Evolutionary conservation across 176 grass and related monocot species (phyloP), one percentile per base, ranked within the genome.

Genomic region (Oryza glaberrima): DNA sequence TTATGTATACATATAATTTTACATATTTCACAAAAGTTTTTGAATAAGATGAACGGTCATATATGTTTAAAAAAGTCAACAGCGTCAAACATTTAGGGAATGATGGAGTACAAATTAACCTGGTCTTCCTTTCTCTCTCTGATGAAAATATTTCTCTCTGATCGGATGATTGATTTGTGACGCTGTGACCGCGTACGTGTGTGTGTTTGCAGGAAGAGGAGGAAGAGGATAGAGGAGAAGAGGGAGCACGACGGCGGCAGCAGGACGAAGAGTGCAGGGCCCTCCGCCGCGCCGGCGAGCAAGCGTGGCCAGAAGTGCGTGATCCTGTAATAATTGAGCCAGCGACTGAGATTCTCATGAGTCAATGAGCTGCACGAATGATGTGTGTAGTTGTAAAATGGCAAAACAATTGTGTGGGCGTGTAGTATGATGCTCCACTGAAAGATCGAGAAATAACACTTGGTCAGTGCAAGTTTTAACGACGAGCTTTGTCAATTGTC

Each of bases 251-350:
- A 41, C 40, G 40, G 40, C 40, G 40, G 40, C 40, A 38, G 6
- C 36, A 14, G 47, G 76, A 69, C 41, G 75, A 75, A 19, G 17
- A 4, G 25, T 0, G 6, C 20, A 5, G 60, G 35, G 35, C 9
- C 73, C 1, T 65, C 54, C 15, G 75, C 17, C 22, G 87, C 43
- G 11, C 10, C 26, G 26, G 3, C 65, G 10, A 16, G 22, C 35
- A 84, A 84, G 81, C n/a, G 76, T 48, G n/a, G 44, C 17, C 22
- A 44, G 45, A 88, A 79, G 83, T 88, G 87, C 68, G 58, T 10
- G 2, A 79, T 84, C 76, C 81, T 88, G 58, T 88, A 44, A 54
- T 88, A 54, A 54, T 88, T 44, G 43, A 25, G 51, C 51, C 17
- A 17, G 36, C 51, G 15, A 5, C 2, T 6, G 51, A 16, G 49